Conservation (phyloP, 352 stramenopile species). For the Aphanomyces stellatus region DNA sequence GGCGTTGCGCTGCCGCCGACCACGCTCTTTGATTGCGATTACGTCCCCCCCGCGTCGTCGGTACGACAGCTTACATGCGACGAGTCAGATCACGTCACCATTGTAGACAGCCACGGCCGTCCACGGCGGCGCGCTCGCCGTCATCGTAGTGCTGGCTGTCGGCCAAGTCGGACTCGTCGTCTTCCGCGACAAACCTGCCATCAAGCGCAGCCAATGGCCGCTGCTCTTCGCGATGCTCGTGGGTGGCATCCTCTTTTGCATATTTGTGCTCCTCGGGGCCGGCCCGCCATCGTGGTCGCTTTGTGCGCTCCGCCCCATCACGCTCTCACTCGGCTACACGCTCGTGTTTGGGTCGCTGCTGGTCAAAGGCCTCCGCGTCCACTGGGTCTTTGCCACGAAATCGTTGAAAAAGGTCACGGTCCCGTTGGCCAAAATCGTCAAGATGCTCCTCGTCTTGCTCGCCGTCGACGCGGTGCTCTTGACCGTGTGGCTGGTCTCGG, state of each 20-base stretch:
- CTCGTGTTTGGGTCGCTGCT: constrained; percentile 35
- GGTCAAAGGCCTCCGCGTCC: constrained; percentile 42
- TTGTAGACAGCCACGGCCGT: constrained; percentile 5
- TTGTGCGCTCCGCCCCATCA: constrained; percentile 29
- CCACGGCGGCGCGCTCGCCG: not conserved
- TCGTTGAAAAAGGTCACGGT: constrained; percentile 37
- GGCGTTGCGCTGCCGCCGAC: not conserved
- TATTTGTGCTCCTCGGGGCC: constrained; percentile 30
- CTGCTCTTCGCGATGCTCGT: constrained; percentile 41
- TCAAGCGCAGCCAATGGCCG: constrained; percentile 66
- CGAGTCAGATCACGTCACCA: not conserved
- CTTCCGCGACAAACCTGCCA: constrained; percentile 33
- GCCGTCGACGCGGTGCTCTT: constrained; percentile 32
- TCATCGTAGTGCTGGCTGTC: constrained; percentile 17
- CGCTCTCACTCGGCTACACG: constrained; percentile 34
- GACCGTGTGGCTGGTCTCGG: constrained; percentile 26
- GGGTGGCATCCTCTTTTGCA: constrained; percentile 39
- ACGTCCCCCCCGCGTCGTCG: not conserved
- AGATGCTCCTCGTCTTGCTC: constrained; percentile 33
- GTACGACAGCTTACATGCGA: not conserved
- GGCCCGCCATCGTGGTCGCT: constrained; percentile 28
- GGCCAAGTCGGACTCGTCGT: constrained; percentile 28
- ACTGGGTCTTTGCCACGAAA: constrained; percentile 38
- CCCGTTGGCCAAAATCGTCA: constrained; percentile 30
- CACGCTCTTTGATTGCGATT: constrained; percentile 17